Evolutionary conservation across 352 stramenopile species (phyloP), one percentile per base, ranked within the genome.

Genomic region (Pythium sukuiense): DNA sequence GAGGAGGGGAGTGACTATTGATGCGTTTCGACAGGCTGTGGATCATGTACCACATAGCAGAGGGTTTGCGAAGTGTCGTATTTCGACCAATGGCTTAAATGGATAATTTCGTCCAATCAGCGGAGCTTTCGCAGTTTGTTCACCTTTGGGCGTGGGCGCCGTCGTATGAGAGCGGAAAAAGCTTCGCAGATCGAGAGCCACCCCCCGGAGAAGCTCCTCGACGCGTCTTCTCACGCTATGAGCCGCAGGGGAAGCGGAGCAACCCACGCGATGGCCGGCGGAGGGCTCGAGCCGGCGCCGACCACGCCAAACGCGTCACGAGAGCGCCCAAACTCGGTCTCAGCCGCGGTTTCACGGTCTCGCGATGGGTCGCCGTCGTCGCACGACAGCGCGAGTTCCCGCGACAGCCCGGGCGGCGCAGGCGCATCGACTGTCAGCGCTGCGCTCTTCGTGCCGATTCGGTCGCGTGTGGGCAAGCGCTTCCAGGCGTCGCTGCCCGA

Each of bases 401-500:
- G 43, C 52, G 67, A 69, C 16, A 67, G 60, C 27, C 14, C n/a
- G 30, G 45, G 9, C 11, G 37, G 43, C 46, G 33, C 46, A 9
- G 16, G n/a, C n/a, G 60, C 60, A 24, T 16, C 32, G 3, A 55
- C 18, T 45, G 43, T 43, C 24, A 39, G 32, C 11, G 24, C 41
- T 3, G 57, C 69, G 14, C 85, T 89, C 65, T 93, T 91, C 63
- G 63, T 81, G n/a, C 24, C 85, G n/a, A 72, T 93, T 13, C 85
- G 81, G 46, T 93, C 84, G 26, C 79, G 88, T 27, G 84, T 96
- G 13, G 88, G 88, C 8, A 92, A 89, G 77, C 74, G 83, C 55
- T 96, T 83, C 61, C 88, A 96, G 74, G 88, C 88, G 24, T 60
- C 68, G 39, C 76, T 96, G 30, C 88, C 88, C 0, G 77, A 87